Evolutionary conservation across 768 basidiomycete species (phyloP), one percentile per base, ranked within the genome.

Genomic region (Rhizopogon salebrosus): DNA sequence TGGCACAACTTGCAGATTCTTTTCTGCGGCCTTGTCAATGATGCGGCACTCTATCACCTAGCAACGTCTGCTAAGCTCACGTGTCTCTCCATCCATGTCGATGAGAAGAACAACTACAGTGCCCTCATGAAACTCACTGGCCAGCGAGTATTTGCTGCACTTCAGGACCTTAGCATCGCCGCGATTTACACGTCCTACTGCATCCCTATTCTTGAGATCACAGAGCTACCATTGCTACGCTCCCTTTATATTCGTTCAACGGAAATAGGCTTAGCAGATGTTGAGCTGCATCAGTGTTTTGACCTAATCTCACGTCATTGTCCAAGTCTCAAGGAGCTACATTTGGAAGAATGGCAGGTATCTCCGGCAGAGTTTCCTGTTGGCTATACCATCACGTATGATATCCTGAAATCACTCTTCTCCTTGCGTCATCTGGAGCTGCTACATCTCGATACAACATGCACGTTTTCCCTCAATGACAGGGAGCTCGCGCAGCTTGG

Each of bases 371-470:
- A 49, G 34, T 49, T 49, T 8, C 35, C 38, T 36, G n/a, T 18
- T 13, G 48, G 38, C 5, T 49, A 43, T 14, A 27, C 16, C 26
- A 49, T 43, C 26, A 49, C 48, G n/a, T 49, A 43, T 20, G 37
- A 41, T 41, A 43, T 11, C 35, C 6, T 49, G n/a, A 24, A 41
- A 6, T 14, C 23, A 4, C 48, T 49, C 9, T 36, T 36, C 38
- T 42, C 26, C 5, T 39, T 49, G 7, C 6, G n/a, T 11, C 26
- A 41, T 41, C 7, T 49, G 22, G 38, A 36, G n/a, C 13, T 10
- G 10, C 48, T 49, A 2, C 48, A 49, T 27, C 48, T 49, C 48
- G 38, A 49, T 18, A 49, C 48, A 6, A 49, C 48, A n/a, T 49
- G 48, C 18, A 49, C 48, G 16, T 43, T 49, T 41, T 23, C 23